A percentile compares a stretch with the other conserved stretches of the same genome.
phyloP scores from a whole-genome alignment of 2,329 filamentous ascomycete species.

The Ophiobolus disseminans region DNA sequence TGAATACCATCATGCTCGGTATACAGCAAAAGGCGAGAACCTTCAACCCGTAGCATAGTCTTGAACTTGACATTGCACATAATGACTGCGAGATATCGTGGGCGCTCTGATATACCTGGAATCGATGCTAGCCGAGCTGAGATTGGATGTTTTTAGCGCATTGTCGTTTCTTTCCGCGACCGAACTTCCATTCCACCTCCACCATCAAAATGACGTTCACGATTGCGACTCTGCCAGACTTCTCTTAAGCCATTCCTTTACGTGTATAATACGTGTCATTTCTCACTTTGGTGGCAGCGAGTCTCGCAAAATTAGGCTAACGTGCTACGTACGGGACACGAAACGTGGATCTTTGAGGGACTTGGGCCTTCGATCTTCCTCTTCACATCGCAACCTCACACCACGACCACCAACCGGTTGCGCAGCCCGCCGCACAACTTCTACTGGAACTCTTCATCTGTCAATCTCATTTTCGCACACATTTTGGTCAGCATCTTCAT shows the following conservation, averaged over 20 bases:
- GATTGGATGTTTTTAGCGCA: conserved; percentile 46
- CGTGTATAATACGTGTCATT: conserved; percentile 23
- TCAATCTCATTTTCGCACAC: conserved; percentile 11
- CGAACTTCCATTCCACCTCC: conserved; percentile 40
- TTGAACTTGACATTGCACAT: too few species aligned
- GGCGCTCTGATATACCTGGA: conserved; percentile 36
- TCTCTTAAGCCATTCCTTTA: conserved; percentile 15
- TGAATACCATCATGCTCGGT: too few species aligned
- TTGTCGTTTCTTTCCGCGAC: conserved; percentile 34
- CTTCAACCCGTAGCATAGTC: too few species aligned
- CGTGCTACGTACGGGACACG: conserved; percentile 46
- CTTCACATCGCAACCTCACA: conserved; percentile 35
- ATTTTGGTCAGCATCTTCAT: conserved; percentile 13
- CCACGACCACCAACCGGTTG: conserved; percentile 24
- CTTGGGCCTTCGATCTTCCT: conserved; percentile 43
- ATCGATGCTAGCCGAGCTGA: conserved; percentile 46
- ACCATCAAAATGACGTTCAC: conserved; percentile 30
- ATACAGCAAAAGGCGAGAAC: too few species aligned
- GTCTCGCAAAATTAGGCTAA: conserved; percentile 31
- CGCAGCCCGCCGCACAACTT: conserved; percentile 29
- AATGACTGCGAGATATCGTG: too few species aligned
- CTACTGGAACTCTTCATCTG: conserved; percentile 12
- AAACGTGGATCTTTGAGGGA: conserved; percentile 43
- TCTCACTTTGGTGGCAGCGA: conserved; percentile 13
- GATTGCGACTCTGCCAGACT: conserved; percentile 13